These are phyloP conservation scores for Ceratocystis variospora DNA, from an alignment of 2,329 filamentous ascomycete species.

Conservation along the genomic window DNA sequence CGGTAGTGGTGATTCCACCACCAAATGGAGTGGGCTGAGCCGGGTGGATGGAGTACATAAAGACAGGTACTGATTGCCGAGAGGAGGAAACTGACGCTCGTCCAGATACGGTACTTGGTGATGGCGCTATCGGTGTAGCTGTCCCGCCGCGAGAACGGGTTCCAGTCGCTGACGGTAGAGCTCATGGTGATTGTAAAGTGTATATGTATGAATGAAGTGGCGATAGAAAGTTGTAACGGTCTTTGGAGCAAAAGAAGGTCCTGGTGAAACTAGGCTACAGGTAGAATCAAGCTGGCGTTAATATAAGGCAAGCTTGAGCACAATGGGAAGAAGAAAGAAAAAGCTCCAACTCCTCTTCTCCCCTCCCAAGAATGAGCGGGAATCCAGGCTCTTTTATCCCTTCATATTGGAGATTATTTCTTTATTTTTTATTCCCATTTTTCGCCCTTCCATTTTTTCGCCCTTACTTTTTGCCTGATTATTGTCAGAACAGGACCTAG, in stretches of 20 bases:
- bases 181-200: neutral
- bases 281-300: neutral
- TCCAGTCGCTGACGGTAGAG: conserved; percentile 33
- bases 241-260: too few relatives aligned
- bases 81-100: conserved; percentile 59
- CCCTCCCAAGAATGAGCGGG: neutral
- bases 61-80: conserved; percentile 59
- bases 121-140: conserved; percentile 48
- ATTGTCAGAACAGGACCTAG: neutral
- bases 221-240: neutral
- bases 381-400: neutral
- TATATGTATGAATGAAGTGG: neutral
- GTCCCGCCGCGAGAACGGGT: conserved; percentile 63
- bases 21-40: conserved; percentile 51
- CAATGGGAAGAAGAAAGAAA: neutral
- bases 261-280: neutral
- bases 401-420: neutral
- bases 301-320: neutral
- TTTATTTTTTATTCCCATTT: neutral
- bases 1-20: conserved; percentile 51
- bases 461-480: too few relatives aligned
- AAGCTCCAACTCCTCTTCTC: neutral
- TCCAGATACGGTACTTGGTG: conserved; percentile 61
- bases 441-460: too few relatives aligned
- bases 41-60: conserved; percentile 54